A percentile compares a stretch with the other conserved stretches of the same genome.
Conservation (phyloP, 805 yeast genomes). For the Metschnikowia drakensbergensis region DNA sequence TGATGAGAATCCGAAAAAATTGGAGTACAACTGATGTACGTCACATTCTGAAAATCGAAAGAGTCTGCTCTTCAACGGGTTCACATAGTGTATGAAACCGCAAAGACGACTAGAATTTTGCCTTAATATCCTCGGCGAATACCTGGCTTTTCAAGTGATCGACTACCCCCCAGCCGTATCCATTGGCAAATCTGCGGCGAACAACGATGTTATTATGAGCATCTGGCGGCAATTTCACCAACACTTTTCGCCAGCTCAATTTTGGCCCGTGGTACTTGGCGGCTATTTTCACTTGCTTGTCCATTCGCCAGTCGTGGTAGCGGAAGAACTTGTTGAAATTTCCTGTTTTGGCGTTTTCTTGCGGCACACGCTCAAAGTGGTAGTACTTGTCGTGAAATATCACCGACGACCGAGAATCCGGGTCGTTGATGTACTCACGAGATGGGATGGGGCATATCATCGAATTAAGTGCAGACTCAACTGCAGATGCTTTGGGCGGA, state of each 20-base stretch:
- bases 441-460: constrained; percentile 40
- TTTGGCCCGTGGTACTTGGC: constrained; percentile 36
- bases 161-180: constrained; percentile 46
- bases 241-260: constrained; percentile 42
- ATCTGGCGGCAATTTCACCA: constrained; percentile 43
- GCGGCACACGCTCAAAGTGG: constrained; percentile 29
- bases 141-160: constrained; percentile 36
- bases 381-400: constrained; percentile 43
- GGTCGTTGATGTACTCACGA: constrained; percentile 28
- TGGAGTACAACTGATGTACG: no score
- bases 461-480: constrained; percentile 40
- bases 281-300: constrained; percentile 41
- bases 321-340: constrained; percentile 20
- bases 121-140: constrained; percentile 15
- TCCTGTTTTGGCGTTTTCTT: constrained; percentile 17
- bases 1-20: no score
- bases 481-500: constrained; percentile 43
- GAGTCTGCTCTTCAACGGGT: no score
- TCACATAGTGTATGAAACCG: not conserved
- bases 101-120: constrained; percentile 10
- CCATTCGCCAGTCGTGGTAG: constrained; percentile 32
- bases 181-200: constrained; percentile 41
- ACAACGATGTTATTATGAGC: constrained; percentile 46
- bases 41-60: no score
- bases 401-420: constrained; percentile 31